These are phyloP conservation scores for Apophysomyces sp. DNA, from an alignment of 371 early-diverging fungal genomes.

Conservation along the genomic window DNA sequence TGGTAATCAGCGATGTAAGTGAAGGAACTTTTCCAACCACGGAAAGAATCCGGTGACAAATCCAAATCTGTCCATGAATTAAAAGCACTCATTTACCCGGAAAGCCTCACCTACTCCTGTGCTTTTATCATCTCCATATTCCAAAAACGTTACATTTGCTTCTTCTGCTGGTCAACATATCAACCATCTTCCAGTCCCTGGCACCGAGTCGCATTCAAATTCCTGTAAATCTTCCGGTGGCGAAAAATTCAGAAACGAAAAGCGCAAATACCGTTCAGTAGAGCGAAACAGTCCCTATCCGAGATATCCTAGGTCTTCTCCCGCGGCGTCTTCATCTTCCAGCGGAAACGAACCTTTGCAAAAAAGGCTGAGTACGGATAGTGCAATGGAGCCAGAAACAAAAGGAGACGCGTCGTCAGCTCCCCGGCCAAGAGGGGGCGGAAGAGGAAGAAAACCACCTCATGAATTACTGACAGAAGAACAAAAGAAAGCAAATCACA, in stretches of 20 bases:
- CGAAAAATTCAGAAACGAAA: constrained; percentile 12
- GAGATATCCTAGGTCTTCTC: constrained; percentile 3
- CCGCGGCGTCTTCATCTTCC: neutral
- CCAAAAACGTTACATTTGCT: constrained; percentile 16
- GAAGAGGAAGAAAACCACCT: constrained; percentile 23
- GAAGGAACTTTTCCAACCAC: constrained; percentile 6
- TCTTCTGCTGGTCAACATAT: constrained; percentile 10
- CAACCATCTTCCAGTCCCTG: constrained; percentile 10
- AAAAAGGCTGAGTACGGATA: neutral
- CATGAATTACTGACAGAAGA: constrained; percentile 75
- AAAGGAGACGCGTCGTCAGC: neutral
- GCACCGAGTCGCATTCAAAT: neutral
- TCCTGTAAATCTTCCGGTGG: constrained; percentile 1
- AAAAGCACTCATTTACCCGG: constrained; percentile 2
- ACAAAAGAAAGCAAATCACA: constrained; percentile 88
- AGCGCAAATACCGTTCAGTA: constrained; percentile 10
- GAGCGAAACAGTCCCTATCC: constrained; percentile 3
- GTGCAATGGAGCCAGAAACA: neutral
- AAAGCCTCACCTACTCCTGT: constrained; percentile 23
- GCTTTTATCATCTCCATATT: constrained; percentile 19
- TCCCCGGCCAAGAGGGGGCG: constrained; percentile 2
- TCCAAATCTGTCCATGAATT: neutral
- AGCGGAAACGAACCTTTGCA: neutral
- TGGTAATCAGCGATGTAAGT: constrained; percentile 3
- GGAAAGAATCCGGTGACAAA: constrained; percentile 9